Conservation (phyloP, 1,284 basidiomycete genomes). For the Trametes sp. region DNA sequence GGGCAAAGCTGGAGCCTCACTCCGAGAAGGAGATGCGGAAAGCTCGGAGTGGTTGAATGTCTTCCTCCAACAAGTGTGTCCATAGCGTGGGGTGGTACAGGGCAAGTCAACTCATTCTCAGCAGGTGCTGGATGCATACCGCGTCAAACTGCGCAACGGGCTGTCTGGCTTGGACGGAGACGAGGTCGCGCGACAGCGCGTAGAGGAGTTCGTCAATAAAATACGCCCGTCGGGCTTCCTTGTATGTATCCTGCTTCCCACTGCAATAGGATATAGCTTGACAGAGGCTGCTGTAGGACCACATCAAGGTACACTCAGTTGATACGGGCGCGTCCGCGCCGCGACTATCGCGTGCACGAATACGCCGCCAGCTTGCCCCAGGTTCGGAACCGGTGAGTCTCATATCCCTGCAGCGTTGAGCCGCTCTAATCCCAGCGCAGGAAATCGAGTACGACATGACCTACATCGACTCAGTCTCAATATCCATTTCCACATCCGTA, state of each 20-base stretch:
- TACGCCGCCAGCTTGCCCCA: slow-evolving; percentile 40
- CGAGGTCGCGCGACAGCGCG: slow-evolving; percentile 70
- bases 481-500: slow-evolving; percentile 83
- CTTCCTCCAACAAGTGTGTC: slow-evolving; percentile 67
- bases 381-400: slow-evolving; percentile 38
- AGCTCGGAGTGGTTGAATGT: slow-evolving; percentile 82
- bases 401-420: neutral
- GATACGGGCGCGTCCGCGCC: slow-evolving; percentile 78
- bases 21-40: slow-evolving; percentile 46
- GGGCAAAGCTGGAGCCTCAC: slow-evolving; percentile 10
- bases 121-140: slow-evolving; percentile 75
- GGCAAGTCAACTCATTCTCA: neutral
- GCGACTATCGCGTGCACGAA: slow-evolving; percentile 63
- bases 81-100: neutral
- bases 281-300: slow-evolving; percentile 56
- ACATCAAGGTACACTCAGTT: slow-evolving; percentile 78
- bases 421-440: slow-evolving; percentile 39
- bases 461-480: slow-evolving; percentile 75
- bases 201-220: slow-evolving; percentile 76
- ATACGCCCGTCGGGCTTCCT: slow-evolving; percentile 73
- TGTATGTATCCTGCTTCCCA: slow-evolving; percentile 49
- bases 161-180: slow-evolving; percentile 69
- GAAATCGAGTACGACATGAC: slow-evolving; percentile 69
- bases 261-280: neutral
- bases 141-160: slow-evolving; percentile 72